Evolutionary conservation across 331 rosid species (phyloP).

Genomic region (Rosa hybrid): DNA sequence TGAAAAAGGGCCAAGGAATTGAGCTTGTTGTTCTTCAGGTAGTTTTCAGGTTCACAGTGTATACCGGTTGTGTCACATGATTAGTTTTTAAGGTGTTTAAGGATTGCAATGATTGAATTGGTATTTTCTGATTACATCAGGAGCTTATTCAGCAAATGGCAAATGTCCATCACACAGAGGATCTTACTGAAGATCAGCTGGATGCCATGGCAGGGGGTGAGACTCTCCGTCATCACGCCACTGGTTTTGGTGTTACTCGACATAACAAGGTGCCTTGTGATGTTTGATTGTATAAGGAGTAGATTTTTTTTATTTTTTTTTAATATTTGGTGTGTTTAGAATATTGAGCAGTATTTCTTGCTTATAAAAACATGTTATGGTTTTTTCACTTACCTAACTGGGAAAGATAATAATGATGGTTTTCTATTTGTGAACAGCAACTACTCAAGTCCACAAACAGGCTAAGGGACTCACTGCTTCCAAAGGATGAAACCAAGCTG

Average conservation of each 20-base stretch:
- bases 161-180: constrained; percentile 95
- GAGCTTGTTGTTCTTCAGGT: constrained; percentile 98
- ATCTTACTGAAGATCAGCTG: constrained; percentile 95
- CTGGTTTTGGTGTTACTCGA: constrained; percentile 86
- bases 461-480: constrained; percentile 82
- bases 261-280: constrained; percentile 75
- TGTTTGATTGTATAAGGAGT: not conserved
- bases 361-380: not conserved
- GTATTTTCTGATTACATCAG: constrained; percentile 44
- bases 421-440: constrained; percentile 46
- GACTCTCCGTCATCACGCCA: constrained; percentile 92
- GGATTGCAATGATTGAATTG: constrained; percentile 6
- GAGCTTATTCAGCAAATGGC: constrained; percentile 99
- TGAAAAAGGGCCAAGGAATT: constrained; percentile 91
- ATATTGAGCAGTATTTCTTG: not conserved
- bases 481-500: constrained; percentile 87
- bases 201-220: constrained; percentile 99
- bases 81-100: constrained; percentile 27
- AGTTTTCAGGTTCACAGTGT: constrained; percentile 14
- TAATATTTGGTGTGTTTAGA: not conserved
- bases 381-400: constrained; percentile 19
- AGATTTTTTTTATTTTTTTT: not conserved
- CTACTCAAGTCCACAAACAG: constrained; percentile 91
- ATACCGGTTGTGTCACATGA: constrained; percentile 1
- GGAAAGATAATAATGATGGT: constrained; percentile 7